Evolutionary conservation across 2,329 filamentous ascomycete genomes (phyloP).

Genomic region (Aspergillus cejpii): DNA sequence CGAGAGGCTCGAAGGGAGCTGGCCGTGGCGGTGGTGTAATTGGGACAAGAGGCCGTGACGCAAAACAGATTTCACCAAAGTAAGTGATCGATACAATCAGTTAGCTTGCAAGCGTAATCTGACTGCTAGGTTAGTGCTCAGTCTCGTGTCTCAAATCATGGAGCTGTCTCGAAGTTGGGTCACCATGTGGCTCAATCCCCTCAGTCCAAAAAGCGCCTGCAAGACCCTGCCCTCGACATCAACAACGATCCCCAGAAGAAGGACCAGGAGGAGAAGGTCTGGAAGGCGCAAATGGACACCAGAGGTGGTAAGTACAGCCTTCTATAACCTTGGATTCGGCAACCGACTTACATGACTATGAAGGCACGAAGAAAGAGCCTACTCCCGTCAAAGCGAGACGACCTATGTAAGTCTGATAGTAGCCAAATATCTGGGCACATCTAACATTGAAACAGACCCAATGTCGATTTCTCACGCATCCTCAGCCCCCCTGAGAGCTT

Average conservation of each 20-base stretch:
- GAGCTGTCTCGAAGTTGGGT: constrained; percentile 4
- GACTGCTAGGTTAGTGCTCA: background rate
- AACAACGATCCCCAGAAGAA: constrained; percentile 6
- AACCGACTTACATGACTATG: constrained; percentile 2
- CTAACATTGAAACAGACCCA: background rate
- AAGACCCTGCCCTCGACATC: constrained; percentile 20
- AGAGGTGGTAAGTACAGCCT: constrained; percentile 5
- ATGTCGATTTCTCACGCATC: constrained; percentile 5
- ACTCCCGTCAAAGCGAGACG: constrained; percentile 11
- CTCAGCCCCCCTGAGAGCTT: constrained; percentile 16
- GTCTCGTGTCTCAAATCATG: constrained; percentile 2
- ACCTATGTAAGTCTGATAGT: constrained; percentile 14
- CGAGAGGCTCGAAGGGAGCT: constrained; percentile 2
- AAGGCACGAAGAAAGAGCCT: constrained; percentile 3
- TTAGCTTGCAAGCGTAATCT: background rate
- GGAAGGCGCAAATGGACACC: background rate
- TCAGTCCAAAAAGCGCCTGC: constrained; percentile 2
- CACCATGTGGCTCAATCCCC: constrained; percentile 2
- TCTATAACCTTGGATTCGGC: background rate
- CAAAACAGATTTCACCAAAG: background rate
- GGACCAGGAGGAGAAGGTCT: background rate
- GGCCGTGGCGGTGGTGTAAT: constrained; percentile 24
- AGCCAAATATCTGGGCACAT: background rate
- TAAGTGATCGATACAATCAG: background rate
- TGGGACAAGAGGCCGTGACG: constrained; percentile 18